A percentile compares a stretch with the other conserved stretches of the same genome.
Conservation (phyloP, 306 rosid species). For the Rosa persica region DNA sequence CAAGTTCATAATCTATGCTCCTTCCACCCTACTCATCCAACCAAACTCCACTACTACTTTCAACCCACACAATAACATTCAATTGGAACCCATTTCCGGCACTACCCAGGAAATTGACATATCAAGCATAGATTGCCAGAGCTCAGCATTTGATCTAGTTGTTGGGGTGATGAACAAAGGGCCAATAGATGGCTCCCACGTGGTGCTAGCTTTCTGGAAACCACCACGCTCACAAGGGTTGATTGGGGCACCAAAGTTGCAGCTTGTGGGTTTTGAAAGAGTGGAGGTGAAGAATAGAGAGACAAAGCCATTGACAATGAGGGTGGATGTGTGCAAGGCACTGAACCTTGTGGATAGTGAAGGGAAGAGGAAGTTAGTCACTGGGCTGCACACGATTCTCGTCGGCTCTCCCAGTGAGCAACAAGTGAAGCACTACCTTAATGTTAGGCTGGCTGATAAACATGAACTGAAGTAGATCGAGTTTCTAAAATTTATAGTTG, state of each 20-base stretch:
- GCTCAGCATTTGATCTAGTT: slow-evolving; percentile 34
- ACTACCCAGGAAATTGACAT: slow-evolving; percentile 36
- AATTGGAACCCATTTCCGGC: slow-evolving; percentile 6
- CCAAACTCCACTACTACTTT: slow-evolving; percentile 23
- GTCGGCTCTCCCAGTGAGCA: slow-evolving; percentile 53
- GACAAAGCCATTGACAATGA: slow-evolving; percentile 33
- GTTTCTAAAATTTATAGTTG: slow-evolving; percentile 14
- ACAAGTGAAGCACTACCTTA: slow-evolving; percentile 52
- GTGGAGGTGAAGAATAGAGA: slow-evolving; percentile 35
- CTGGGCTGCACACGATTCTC: slow-evolving; percentile 43
- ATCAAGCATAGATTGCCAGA: slow-evolving; percentile 41
- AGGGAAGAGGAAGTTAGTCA: slow-evolving; percentile 54
- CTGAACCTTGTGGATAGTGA: slow-evolving; percentile 52
- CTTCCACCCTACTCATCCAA: slow-evolving; percentile 43
- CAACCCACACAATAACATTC: slow-evolving; percentile 10
- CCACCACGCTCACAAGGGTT: slow-evolving; percentile 27
- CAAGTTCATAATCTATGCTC: slow-evolving; percentile 40
- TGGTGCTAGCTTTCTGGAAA: slow-evolving; percentile 57
- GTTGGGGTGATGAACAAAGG: slow-evolving; percentile 56
- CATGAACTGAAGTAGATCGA: slow-evolving; percentile 10
- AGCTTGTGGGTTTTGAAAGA: slow-evolving; percentile 57
- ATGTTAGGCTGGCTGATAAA: slow-evolving; percentile 32
- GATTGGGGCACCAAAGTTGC: slow-evolving; percentile 42
- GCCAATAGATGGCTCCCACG: slow-evolving; percentile 46
- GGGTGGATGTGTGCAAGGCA: slow-evolving; percentile 46